Evolutionary conservation across 495 filamentous ascomycete genomes (phyloP), one percentile per base, ranked within the genome.

Genomic region (Lophiostoma macrostomum): DNA sequence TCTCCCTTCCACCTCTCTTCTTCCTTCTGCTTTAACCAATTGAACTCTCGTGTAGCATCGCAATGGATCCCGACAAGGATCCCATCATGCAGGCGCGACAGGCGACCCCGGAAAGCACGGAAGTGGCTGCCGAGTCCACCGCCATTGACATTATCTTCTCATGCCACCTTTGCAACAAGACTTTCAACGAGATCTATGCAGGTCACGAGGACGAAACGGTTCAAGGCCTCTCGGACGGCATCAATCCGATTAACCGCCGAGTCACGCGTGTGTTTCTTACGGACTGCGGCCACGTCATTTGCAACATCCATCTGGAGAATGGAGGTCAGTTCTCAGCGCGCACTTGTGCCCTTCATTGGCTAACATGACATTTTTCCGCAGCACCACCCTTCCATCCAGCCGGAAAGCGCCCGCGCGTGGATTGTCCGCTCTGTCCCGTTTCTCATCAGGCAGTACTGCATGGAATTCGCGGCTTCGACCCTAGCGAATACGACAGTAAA

Each of bases 241-340:
- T 48, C 22, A 66, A 60, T 35, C 56, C 54, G 13, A 50, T 60
- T 0, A 53, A 66, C 10, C 58, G 59, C 37, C 39, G 53, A 16
- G 64, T 72, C 35, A 71, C 71, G 1, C 71, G 65, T 36, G 48
- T 76, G 6, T 76, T 65, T 64, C 65, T 76, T 8, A 65, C 71
- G 11, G 66, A 67, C 36, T 76, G 74, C 51, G 65, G 63, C 19
- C 74, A 76, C 58, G 53, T 76, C 32, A 64, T 63, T 8, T 76
- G 74, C 49, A 60, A 37, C 35, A 69, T 71, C 60, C 74, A 76
- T 56, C 60, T 76, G 16, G 64, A 67, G 45, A 66, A 67, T 16
- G 71, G 71, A 27, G 73, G 74, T 76, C 49, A 52, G 61, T 38
- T 23, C 36, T 22, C 7, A 1, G 14, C 13, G 41, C 27, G 27